Conservation (phyloP, 2,329 filamentous ascomycete genomes). For the Taxawa tesnikishii region DNA sequence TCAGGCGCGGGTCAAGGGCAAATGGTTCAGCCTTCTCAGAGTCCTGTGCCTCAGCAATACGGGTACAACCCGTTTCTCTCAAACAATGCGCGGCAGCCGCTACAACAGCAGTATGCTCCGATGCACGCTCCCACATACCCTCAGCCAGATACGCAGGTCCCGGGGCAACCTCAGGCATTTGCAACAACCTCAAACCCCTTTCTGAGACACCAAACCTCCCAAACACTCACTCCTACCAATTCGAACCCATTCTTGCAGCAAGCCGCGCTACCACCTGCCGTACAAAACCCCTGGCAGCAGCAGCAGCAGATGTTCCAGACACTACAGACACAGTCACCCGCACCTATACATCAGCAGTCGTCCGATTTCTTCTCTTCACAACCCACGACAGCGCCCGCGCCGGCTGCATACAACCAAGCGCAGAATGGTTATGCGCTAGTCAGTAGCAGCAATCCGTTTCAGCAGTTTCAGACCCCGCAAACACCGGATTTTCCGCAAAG, state of each 20-base stretch:
- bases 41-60: constrained; percentile 6
- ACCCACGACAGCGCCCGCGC: constrained; percentile 11
- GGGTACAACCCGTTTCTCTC: constrained; percentile 14
- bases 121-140: constrained; percentile 6
- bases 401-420: constrained; percentile 12
- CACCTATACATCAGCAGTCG: constrained; percentile 14
- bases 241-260: constrained; percentile 9
- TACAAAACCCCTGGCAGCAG: constrained; percentile 15
- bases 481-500: constrained; percentile 23
- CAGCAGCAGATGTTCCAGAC: constrained; percentile 30
- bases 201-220: constrained; percentile 27
- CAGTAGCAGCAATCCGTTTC: constrained; percentile 22
- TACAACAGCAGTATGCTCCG: constrained; percentile 10
- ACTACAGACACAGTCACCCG: constrained; percentile 14
- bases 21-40: constrained; percentile 8
- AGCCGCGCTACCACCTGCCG: constrained; percentile 9
- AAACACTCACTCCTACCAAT: constrained; percentile 29
- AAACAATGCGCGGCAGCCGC: constrained; percentile 3
- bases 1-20: constrained; percentile 21
- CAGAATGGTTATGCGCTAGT: constrained; percentile 13
- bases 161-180: constrained; percentile 8
- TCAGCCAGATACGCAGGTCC: constrained; percentile 8
- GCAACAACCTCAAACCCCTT: constrained; percentile 26
- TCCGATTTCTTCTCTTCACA: constrained; percentile 15
- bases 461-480: constrained; percentile 17